A percentile compares a stretch with the other conserved stretches of the same genome.
Conservation (phyloP, 495 filamentous ascomycete species). For the Rhizodiscina lignyota region DNA sequence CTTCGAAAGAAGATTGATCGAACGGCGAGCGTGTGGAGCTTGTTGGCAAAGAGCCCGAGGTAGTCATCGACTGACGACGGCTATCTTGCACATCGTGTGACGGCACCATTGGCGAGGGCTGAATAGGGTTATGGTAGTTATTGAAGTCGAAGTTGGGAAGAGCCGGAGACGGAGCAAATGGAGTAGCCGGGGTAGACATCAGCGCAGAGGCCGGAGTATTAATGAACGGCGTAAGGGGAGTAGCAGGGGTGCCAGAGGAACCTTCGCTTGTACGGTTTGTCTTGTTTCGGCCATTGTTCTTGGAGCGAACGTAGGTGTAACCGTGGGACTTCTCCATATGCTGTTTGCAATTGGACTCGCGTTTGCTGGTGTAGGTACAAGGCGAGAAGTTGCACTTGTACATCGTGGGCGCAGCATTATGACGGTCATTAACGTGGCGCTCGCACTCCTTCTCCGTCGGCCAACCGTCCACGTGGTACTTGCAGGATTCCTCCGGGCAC, state of each 20-base stretch:
- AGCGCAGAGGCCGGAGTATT: constrained; percentile 8
- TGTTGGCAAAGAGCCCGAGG: too few relatives aligned
- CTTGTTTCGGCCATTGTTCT: constrained; percentile 51
- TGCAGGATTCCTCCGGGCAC: constrained; percentile 64
- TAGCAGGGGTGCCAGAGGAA: constrained; percentile 11
- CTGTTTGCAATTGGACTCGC: constrained; percentile 96
- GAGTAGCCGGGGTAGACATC: background rate
- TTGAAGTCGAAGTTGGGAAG: background rate
- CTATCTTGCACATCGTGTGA: background rate
- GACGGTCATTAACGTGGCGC: constrained; percentile 89
- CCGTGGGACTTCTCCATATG: constrained; percentile 98
- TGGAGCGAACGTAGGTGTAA: constrained; percentile 78
- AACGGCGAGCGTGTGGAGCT: too few relatives aligned
- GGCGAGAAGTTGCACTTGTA: constrained; percentile 70
- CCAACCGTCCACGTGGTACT: constrained; percentile 75
- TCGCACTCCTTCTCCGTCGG: constrained; percentile 96
- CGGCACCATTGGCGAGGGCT: background rate
- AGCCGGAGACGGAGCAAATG: background rate
- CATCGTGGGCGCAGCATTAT: constrained; percentile 57
- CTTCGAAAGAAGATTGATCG: background rate
- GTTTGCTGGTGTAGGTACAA: constrained; percentile 87
- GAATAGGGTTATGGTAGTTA: background rate
- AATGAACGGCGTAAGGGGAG: constrained; percentile 14
- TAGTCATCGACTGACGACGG: too few relatives aligned
- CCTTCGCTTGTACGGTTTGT: constrained; percentile 3